Evolutionary conservation across 345 rosid genomes (phyloP), one percentile per base, ranked within the genome.

Genomic region (Salix arbutifolia): DNA sequence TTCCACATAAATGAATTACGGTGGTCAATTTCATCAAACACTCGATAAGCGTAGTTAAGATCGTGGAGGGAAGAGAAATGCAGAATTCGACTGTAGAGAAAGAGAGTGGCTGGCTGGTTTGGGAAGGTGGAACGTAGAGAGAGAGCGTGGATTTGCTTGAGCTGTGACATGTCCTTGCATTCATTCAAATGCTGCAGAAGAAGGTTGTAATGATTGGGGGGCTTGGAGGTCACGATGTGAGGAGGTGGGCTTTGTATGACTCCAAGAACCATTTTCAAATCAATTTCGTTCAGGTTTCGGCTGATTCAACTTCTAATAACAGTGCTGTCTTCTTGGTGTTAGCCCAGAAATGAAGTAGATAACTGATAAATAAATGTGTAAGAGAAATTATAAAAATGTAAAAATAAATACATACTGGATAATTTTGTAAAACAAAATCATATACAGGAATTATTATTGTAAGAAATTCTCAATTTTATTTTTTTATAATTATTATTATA

Each of bases 1-100:
- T 94, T 94, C 98, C 97, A 94, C 91, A 87, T 86, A 84, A 92
- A 94, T 0, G 96, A 83, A 71, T 85, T 92, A 44, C 86, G 94
- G 30, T 38, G 76, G 10, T 77, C 72, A 52, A 88, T 76, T 5
- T 84, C 90, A 44, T 82, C 14, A 78, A 94, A 94, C 68, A 94
- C 71, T 6, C 83, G 79, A 76, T 25, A 74, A 0, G 98, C 89
- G 73, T 90, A 91, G 76, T 78, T 81, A 67, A 89, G 77, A 56
- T 92, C 84, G 58, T 80, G 73, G 70, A 71, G 80, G 33, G 91
- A 86, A 48, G 90, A 79, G 65, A 87, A 85, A 69, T 85, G 83
- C 75, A 92, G 92, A 75, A 94, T 87, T 73, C 82, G 84, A 35
- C 96, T 87, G 77, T 86, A 83, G 78, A 94, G 80, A 71, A 90